Base-by-base conservation (phyloP, 495 filamentous ascomycete species). In the Lepidopterella palustris region DNA sequence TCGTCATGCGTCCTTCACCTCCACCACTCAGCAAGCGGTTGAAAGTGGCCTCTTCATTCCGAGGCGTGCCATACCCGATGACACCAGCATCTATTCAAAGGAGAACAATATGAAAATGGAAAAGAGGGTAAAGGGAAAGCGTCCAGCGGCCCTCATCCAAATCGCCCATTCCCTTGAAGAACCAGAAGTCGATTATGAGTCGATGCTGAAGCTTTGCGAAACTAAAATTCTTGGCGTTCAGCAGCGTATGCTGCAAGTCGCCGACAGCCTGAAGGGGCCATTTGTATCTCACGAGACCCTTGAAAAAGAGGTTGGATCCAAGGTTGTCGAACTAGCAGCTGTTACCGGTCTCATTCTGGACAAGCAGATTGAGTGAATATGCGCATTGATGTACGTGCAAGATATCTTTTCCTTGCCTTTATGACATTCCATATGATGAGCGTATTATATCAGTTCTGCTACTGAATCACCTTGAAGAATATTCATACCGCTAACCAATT, bases 391-490 rank as follows among this genome's bases (percentile, higher is more conserved):
- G n/a, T n/a, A n/a, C n/a, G n/a, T n/a, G n/a, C n/a, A n/a, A n/a
- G n/a, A n/a, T n/a, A n/a, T n/a, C n/a, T n/a, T n/a, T n/a, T n/a
- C n/a, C n/a, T n/a, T n/a, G n/a, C n/a, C n/a, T n/a, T n/a, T n/a
- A n/a, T n/a, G n/a, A n/a, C n/a, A n/a, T 42, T 20, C 39, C 20
- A 42, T 42, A 69, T 73, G 73, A 74, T 76, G 71, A 72, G 62
- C 63, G 69, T 74, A 74, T 74, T 60, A 31, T 66, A 68, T 71
- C 73, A 76, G 73, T 76, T 76, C 73, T 76, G 73, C 73, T 76
- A 65, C 73, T 69, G 73, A 76, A 74, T 52, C 59, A 55, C 57
- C 53, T 63, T 76, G 73, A 73, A 49, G 72, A 74, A 51, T 70
- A 51, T 57, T 29, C 39, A 71, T 73, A 76, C 73, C 71, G 68